These are phyloP conservation scores for Agroathelia rolfsii DNA, from an alignment of 1,284 basidiomycete species.

Conservation along the genomic window DNA sequence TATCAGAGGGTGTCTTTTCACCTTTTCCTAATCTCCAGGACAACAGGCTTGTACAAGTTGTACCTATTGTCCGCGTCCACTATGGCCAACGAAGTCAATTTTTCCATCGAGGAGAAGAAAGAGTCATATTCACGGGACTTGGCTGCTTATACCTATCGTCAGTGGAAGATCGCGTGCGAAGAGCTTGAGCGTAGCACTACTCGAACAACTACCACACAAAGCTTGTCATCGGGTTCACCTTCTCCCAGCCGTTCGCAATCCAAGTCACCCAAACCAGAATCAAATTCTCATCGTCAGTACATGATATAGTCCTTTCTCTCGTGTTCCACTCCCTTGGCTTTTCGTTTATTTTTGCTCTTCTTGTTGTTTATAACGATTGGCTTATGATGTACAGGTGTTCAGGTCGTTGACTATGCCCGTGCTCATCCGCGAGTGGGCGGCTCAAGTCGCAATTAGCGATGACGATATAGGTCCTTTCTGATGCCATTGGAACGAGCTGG, in stretches of 20 bases:
- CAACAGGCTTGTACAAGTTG: no score
- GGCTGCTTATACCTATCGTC: slow-evolving; percentile 46
- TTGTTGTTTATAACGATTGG: no score
- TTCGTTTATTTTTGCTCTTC: no score
- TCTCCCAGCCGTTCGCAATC: neutral
- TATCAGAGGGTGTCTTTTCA: no score
- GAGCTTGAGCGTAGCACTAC: slow-evolving; percentile 8
- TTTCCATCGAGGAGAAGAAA: slow-evolving; percentile 35
- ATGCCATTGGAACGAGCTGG: neutral
- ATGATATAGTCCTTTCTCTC: no score
- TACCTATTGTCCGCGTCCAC: slow-evolving; percentile 95
- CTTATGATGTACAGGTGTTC: slow-evolving; percentile 1
- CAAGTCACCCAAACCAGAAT: slow-evolving; percentile 6
- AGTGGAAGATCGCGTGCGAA: slow-evolving; percentile 35
- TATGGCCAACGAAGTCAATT: slow-evolving; percentile 69
- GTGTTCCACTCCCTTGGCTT: no score
- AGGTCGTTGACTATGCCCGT: neutral
- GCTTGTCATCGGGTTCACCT: neutral
- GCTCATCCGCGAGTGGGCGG: no score
- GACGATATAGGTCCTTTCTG: neutral
- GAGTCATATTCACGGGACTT: slow-evolving; percentile 44
- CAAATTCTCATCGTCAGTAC: neutral
- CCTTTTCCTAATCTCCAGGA: no score
- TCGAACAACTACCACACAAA: neutral
- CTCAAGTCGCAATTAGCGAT: no score